phyloP scores from a whole-genome alignment of 306 rosid species.

The Rosa lucieae region DNA sequence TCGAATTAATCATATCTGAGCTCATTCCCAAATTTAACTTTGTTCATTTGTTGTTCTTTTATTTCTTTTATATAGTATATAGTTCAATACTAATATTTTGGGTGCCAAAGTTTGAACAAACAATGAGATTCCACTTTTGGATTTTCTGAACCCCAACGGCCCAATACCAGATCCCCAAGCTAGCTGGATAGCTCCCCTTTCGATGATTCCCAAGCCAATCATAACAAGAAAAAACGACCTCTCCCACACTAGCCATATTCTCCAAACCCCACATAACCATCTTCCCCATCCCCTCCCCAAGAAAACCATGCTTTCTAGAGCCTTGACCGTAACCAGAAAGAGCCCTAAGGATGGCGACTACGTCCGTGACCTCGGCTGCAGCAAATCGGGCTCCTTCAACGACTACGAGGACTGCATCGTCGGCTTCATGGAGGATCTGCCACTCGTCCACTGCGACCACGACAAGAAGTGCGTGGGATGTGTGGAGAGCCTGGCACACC shows the following conservation, averaged over 20 bases:
- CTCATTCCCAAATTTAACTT: not conserved
- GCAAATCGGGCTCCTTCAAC: constrained; percentile 17
- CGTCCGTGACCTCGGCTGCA: not conserved
- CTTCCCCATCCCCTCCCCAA: not conserved
- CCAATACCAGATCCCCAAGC: not conserved
- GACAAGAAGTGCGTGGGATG: constrained; percentile 11
- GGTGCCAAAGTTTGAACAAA: not conserved
- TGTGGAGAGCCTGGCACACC: not conserved
- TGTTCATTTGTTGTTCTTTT: not conserved
- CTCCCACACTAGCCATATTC: not conserved
- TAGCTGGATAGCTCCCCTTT: not conserved
- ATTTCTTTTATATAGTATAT: not conserved
- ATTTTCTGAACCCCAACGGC: not conserved
- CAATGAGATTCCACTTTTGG: not conserved
- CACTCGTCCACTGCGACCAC: constrained; percentile 21
- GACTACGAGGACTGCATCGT: constrained; percentile 34
- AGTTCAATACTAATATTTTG: not conserved
- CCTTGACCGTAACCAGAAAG: constrained; percentile 21
- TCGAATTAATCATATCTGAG: not conserved
- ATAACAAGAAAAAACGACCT: not conserved
- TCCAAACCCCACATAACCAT: not conserved
- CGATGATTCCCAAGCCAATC: not conserved
- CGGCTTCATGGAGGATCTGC: constrained; percentile 28
- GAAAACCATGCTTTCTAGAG: constrained; percentile 23
- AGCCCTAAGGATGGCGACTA: not conserved